A percentile compares a stretch with the other conserved stretches of the same genome.
These are phyloP conservation scores for Tolypocladium pustulatum DNA, from an alignment of 2,329 filamentous ascomycete species.

Conservation along the genomic window DNA sequence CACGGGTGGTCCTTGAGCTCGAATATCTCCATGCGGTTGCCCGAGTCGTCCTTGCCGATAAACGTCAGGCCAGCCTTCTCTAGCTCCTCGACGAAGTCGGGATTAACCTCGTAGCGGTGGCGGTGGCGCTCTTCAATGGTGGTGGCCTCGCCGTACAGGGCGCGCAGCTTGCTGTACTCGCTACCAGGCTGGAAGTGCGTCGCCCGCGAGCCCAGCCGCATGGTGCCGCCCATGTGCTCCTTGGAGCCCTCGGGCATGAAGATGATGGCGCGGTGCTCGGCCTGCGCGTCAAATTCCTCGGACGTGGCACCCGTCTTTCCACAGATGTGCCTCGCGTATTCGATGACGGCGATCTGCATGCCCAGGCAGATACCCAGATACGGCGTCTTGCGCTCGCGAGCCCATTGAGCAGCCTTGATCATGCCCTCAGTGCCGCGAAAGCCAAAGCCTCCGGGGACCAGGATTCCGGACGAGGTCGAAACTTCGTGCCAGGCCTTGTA, in stretches of 20 bases:
- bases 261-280: constrained; percentile 64
- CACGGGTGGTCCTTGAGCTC: constrained; percentile 77
- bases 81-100: constrained; percentile 59
- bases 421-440: constrained; percentile 78
- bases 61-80: constrained; percentile 62
- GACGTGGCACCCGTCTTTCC: constrained; percentile 45
- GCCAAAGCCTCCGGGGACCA: constrained; percentile 72
- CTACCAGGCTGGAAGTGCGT: constrained; percentile 65
- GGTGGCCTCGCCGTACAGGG: constrained; percentile 54
- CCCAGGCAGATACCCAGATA: constrained; percentile 87
- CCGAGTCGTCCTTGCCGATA: constrained; percentile 68
- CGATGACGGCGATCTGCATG: constrained; percentile 88
- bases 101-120: constrained; percentile 88
- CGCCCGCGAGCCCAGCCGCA: constrained; percentile 69
- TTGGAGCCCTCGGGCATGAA: constrained; percentile 73
- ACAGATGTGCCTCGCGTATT: constrained; percentile 70
- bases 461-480: constrained; percentile 3
- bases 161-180: constrained; percentile 70
- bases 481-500: constrained; percentile 28
- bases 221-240: constrained; percentile 65
- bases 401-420: constrained; percentile 79
- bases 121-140: constrained; percentile 66
- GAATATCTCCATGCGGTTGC: constrained; percentile 71
- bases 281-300: constrained; percentile 43
- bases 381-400: constrained; percentile 67